Base-by-base conservation (phyloP, 805 yeast genomes). In the Zygosaccharomyces lentus region DNA sequence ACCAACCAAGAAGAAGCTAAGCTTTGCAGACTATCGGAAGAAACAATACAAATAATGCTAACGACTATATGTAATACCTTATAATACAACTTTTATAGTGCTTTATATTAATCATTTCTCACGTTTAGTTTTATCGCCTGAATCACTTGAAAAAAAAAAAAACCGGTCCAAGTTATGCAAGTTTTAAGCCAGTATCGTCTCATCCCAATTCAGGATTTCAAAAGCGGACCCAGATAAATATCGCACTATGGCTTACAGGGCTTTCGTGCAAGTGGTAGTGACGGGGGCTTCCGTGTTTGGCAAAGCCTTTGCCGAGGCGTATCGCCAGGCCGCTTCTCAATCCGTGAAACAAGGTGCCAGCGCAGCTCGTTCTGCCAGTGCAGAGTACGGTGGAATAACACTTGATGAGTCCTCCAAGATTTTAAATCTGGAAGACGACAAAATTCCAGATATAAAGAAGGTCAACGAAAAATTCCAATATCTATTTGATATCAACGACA, bases 201-300 rank as follows among this genome's bases (percentile, higher is more conserved):
- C 34, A 27, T n/a, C 32, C 26, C 6, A 7, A 12, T 19, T 35
- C 15, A 12, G 17, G 16, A 6, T 12, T 19, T 16, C 34, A 16
- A 15, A 29, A 29, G 15, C 15, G 32, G 16, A 2, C 32, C 15
- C 25, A 30, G 17, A 19, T 25, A n/a, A 19, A 5, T 4, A 6
- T 26, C 32, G 4, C 32, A 37, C 21, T 3, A 63, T 67, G 97
- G 98, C 99, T 51, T 96, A 93, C 67, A 81, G 97, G 73, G 76
- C 95, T 47, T 62, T 91, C 45, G 87, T 87, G 53, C 91, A 87
- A 67, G 96, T 93, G 53, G 76, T 89, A 40, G 78, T 90, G 60
- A 90, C 98, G 8, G 98, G 98, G 47, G 95, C 97, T 4, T 83
- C 87, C 56, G 98, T 91, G 25, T 89, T 93, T 62, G 97, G 98